A percentile compares a stretch with the other conserved stretches of the same genome.
phyloP scores from a whole-genome alignment of 2,329 filamentous ascomycete genomes.

The Verticillium alfalfae region DNA sequence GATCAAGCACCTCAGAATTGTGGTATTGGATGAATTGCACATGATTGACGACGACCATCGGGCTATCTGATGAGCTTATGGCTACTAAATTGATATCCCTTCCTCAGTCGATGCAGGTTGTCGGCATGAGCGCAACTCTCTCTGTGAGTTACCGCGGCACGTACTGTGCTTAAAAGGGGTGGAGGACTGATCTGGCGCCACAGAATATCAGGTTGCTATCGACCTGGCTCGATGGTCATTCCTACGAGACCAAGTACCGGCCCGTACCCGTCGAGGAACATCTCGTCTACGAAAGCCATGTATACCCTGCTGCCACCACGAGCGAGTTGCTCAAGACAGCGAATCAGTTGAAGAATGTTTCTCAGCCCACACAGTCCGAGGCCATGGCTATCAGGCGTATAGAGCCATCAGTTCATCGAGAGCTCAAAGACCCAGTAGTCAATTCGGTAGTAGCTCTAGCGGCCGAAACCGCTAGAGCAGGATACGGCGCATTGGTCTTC shows the following conservation, averaged over 20 bases:
- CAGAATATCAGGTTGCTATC: constrained; percentile 67
- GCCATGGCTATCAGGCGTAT: constrained; percentile 40
- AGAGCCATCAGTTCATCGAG: constrained; percentile 49
- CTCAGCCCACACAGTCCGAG: constrained; percentile 24
- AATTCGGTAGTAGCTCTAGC: constrained; percentile 69
- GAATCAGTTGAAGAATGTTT: constrained; percentile 37
- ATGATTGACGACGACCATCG: constrained; percentile 75
- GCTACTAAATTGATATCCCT: constrained; percentile 68
- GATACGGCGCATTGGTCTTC: constrained; percentile 69
- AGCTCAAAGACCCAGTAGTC: constrained; percentile 58
- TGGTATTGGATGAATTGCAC: constrained; percentile 75
- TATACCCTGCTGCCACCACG: constrained; percentile 57
- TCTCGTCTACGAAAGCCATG: constrained; percentile 63
- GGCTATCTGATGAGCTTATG: constrained; percentile 70
- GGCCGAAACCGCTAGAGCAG: constrained; percentile 61
- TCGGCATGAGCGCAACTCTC: constrained; percentile 77
- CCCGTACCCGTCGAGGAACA: constrained; percentile 74
- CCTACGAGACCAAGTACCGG: constrained; percentile 66
- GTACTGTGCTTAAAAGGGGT: neutral
- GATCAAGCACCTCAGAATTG: constrained; percentile 56
- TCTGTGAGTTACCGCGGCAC: constrained; percentile 42
- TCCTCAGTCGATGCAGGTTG: constrained; percentile 61
- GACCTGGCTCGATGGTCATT: constrained; percentile 64
- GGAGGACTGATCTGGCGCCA: neutral
- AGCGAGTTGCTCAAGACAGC: constrained; percentile 53